phyloP scores from a whole-genome alignment of 2,329 filamentous ascomycete species.

The Colletotrichum shisoi region DNA sequence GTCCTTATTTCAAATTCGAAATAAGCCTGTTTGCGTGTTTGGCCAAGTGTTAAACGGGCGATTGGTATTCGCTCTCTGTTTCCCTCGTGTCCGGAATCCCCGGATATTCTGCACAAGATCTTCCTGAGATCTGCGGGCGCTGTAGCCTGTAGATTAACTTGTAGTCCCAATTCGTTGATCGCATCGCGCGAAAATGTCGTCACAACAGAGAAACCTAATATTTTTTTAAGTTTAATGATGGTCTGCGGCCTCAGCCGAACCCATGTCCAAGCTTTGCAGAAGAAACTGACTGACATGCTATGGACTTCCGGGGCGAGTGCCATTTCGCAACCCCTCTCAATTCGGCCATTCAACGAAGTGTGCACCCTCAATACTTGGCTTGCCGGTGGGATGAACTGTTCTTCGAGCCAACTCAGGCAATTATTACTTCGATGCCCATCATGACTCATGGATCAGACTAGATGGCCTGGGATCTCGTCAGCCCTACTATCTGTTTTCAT shows the following conservation, averaged over 20 bases:
- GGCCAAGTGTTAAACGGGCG: neutral
- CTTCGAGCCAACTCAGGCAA: neutral
- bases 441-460: neutral
- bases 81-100: slow-evolving; percentile 13
- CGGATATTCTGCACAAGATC: neutral
- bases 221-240: neutral
- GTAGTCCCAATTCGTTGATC: too few species aligned
- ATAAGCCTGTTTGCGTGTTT: slow-evolving; percentile 11
- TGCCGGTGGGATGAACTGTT: too few species aligned
- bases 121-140: neutral
- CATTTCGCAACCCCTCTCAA: too few species aligned
- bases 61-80: too few species aligned
- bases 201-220: too few species aligned
- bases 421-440: too few species aligned
- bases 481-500: too few species aligned
- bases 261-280: neutral
- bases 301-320: too few species aligned
- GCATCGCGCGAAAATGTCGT: neutral
- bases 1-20: neutral
- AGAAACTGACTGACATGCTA: too few species aligned
- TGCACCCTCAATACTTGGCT: too few species aligned
- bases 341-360: too few species aligned
- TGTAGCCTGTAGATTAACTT: neutral
- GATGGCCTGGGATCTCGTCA: too few species aligned
- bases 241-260: neutral